Evolutionary conservation across 495 filamentous ascomycete species (phyloP).

Genomic region (Mycothermus thermophilus): DNA sequence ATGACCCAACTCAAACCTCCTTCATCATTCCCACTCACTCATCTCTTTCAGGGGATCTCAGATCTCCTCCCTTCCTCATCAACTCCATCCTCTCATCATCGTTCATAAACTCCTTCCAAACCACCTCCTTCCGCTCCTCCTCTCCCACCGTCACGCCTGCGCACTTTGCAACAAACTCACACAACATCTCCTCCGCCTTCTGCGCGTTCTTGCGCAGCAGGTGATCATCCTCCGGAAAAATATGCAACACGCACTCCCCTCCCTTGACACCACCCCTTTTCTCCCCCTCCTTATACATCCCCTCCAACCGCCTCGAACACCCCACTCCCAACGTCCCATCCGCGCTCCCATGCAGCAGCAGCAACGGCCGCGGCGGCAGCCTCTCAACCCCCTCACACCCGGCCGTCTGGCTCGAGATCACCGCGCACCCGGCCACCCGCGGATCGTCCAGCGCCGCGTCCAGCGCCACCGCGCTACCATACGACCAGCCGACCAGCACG

Average conservation of each 20-base stretch:
- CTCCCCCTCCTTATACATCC: slow-evolving; percentile 22
- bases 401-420: slow-evolving; percentile 23
- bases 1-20: neutral
- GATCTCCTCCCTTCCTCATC: slow-evolving; percentile 22
- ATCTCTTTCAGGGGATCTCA: slow-evolving; percentile 19
- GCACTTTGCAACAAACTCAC: slow-evolving; percentile 21
- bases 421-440: slow-evolving; percentile 28
- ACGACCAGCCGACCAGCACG: slow-evolving; percentile 34
- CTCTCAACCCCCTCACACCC: slow-evolving; percentile 14
- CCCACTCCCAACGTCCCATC: slow-evolving; percentile 19
- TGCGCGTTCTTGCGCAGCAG: slow-evolving; percentile 22
- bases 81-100: slow-evolving; percentile 17
- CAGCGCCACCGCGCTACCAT: slow-evolving; percentile 30
- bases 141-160: slow-evolving; percentile 11
- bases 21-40: slow-evolving; percentile 12
- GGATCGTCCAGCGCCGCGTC: slow-evolving; percentile 20
- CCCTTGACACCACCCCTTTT: too few relatives aligned
- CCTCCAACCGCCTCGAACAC: slow-evolving; percentile 26
- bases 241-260: slow-evolving; percentile 24
- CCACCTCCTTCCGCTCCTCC: slow-evolving; percentile 9
- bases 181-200: slow-evolving; percentile 23
- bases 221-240: slow-evolving; percentile 33
- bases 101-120: slow-evolving; percentile 17
- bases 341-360: slow-evolving; percentile 28
- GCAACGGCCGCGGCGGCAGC: slow-evolving; percentile 21